Evolutionary conservation across 108 stramenopile genomes (phyloP).

Genomic region (Fistulifera solaris): DNA sequence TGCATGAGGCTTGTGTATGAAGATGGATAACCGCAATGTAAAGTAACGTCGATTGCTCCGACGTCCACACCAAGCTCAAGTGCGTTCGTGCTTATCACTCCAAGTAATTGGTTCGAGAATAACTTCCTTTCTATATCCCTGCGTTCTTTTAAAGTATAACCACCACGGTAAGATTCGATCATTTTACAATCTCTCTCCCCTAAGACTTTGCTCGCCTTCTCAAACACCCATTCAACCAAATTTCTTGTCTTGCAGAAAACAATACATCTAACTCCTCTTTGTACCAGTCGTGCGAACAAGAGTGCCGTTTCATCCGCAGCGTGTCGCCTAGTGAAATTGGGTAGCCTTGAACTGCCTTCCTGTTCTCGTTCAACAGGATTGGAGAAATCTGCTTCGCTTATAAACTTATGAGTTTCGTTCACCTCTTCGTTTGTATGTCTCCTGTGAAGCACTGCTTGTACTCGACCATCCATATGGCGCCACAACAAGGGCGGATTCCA

Average conservation of each 20-base stretch:
- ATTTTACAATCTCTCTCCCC: conserved; percentile 12
- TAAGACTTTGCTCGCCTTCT: conserved; percentile 38
- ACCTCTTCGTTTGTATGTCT: not conserved
- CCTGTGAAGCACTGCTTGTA: not conserved
- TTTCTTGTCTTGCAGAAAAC: conserved; percentile 89
- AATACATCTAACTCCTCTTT: conserved; percentile 72
- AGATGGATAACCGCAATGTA: conserved; percentile 89
- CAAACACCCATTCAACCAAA: conserved; percentile 91
- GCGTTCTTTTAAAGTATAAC: conserved; percentile 80
- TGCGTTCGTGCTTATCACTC: conserved; percentile 36
- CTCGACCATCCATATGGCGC: not conserved
- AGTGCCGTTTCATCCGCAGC: conserved; percentile 90
- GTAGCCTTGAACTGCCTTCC: no score
- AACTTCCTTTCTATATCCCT: conserved; percentile 83
- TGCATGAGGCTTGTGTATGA: conserved; percentile 67
- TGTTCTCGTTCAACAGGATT: no score
- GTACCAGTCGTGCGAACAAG: conserved; percentile 74
- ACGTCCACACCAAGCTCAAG: conserved; percentile 66
- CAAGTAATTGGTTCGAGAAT: conserved; percentile 77
- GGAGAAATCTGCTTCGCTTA: no score
- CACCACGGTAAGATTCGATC: conserved; percentile 91
- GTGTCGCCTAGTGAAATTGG: conserved; percentile 32
- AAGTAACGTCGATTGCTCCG: conserved; percentile 86
- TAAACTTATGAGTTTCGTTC: no score
- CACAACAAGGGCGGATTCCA: conserved; percentile 83